Conservation (phyloP, 2,329 filamentous ascomycete genomes). For the Fusarium robinianum region DNA sequence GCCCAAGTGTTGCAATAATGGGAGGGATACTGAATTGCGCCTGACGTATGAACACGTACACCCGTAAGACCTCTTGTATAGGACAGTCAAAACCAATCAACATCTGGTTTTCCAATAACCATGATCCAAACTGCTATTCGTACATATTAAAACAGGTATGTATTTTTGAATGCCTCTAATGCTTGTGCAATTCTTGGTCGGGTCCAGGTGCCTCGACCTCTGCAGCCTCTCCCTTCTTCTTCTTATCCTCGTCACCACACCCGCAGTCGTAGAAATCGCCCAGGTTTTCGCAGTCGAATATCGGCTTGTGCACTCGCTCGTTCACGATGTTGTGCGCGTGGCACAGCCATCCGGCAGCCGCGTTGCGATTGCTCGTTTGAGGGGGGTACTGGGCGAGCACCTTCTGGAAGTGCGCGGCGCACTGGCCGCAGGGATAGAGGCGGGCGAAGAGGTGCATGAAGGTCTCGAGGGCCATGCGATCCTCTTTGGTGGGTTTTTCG, state of each 20-base stretch:
- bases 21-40: not conserved
- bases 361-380: slow-evolving; percentile 65
- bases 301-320: slow-evolving; percentile 61
- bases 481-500: slow-evolving; percentile 65
- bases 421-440: slow-evolving; percentile 73
- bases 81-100: too few relatives aligned
- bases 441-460: slow-evolving; percentile 69
- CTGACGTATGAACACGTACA: slow-evolving; percentile 9
- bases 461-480: slow-evolving; percentile 64
- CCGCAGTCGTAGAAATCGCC: slow-evolving; percentile 75
- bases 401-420: slow-evolving; percentile 68
- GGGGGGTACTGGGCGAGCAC: slow-evolving; percentile 66
- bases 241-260: slow-evolving; percentile 66
- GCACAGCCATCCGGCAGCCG: slow-evolving; percentile 70
- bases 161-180: slow-evolving; percentile 8
- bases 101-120: too few relatives aligned
- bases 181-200: slow-evolving; percentile 29
- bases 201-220: slow-evolving; percentile 25
- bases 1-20: not conserved
- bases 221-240: slow-evolving; percentile 41
- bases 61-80: slow-evolving; percentile 5
- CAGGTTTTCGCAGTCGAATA: slow-evolving; percentile 69
- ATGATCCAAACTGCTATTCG: slow-evolving; percentile 9
- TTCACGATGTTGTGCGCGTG: slow-evolving; percentile 72
- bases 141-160: slow-evolving; percentile 6